A percentile compares a stretch with the other conserved stretches of the same genome.
Evolutionary conservation across 2,329 filamentous ascomycete species (phyloP).

Genomic region (Annulohypoxylon truncatum): DNA sequence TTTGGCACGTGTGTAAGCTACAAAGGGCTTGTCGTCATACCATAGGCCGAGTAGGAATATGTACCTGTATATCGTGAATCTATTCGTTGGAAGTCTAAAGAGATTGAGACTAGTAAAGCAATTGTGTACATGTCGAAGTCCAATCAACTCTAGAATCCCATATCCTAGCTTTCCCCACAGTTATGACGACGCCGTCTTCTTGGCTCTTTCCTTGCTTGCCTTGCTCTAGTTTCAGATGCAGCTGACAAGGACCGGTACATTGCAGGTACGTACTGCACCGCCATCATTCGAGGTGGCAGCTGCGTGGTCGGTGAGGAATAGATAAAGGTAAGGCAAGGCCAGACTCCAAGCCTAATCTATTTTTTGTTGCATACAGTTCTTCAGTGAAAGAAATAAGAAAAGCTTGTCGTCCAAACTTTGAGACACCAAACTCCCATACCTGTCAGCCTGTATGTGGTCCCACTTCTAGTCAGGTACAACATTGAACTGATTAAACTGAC

Average conservation of each 20-base stretch:
- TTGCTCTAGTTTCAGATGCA: constrained; percentile 19
- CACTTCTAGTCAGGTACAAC: neutral
- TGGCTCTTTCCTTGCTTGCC: constrained; percentile 6
- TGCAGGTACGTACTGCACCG: constrained; percentile 27
- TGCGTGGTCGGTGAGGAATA: constrained; percentile 4
- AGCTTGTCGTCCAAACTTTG: neutral
- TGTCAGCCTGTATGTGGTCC: constrained; percentile 4
- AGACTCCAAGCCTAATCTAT: neutral
- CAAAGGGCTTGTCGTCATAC: neutral
- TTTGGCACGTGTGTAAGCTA: neutral
- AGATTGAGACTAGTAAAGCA: neutral
- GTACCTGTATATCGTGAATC: neutral
- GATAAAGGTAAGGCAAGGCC: neutral
- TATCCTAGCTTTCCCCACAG: constrained; percentile 19
- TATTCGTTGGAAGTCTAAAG: neutral
- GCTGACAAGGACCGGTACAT: constrained; percentile 7
- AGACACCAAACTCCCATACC: constrained; percentile 3
- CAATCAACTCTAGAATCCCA: constrained; percentile 11
- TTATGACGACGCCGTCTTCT: constrained; percentile 32
- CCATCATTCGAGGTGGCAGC: constrained; percentile 4
- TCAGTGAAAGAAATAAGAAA: neutral
- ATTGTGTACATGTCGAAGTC: neutral
- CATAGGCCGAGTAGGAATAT: neutral
- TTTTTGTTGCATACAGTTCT: neutral
- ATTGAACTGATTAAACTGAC: constrained; percentile 4